Conservation (phyloP, 192 early-diverging fungal genomes). For the Coemansia reversa region DNA sequence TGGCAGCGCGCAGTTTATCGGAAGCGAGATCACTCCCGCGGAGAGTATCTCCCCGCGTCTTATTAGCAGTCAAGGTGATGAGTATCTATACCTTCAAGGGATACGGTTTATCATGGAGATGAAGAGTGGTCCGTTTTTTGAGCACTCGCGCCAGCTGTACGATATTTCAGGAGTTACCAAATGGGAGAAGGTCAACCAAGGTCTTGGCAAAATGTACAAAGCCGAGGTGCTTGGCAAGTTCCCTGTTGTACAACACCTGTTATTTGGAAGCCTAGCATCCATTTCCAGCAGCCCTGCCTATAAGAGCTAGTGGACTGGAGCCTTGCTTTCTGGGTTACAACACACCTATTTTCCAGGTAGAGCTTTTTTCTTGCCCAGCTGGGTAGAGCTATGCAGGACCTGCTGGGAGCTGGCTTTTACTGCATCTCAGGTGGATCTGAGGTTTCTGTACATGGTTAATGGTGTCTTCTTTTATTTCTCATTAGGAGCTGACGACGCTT, state of each 20-base stretch:
- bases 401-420: no score
- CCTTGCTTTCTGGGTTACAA: no score
- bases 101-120: slow-evolving; percentile 76
- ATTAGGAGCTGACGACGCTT: no score
- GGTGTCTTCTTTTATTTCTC: no score
- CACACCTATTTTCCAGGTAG: no score
- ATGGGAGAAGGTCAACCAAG: slow-evolving; percentile 75
- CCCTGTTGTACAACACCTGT: slow-evolving; percentile 78
- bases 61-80: slow-evolving; percentile 59
- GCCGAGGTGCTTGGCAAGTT: slow-evolving; percentile 73
- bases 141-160: slow-evolving; percentile 76
- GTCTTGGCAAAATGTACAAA: slow-evolving; percentile 75
- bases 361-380: no score
- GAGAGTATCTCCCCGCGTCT: slow-evolving; percentile 65
- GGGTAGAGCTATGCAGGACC: no score
- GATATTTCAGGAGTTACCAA: slow-evolving; percentile 71
- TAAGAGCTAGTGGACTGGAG: no score
- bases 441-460: no score
- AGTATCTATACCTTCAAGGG: slow-evolving; percentile 85
- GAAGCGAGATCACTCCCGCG: slow-evolving; percentile 69
- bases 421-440: no score
- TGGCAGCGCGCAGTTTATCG: slow-evolving; percentile 86
- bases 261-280: slow-evolving; percentile 65
- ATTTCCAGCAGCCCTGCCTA: neutral
- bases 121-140: slow-evolving; percentile 72